Percentiles rank a stretch among this genome's conserved stretches.
Conservation (phyloP, 129 eudicot species). For the Flaveria linearis region DNA sequence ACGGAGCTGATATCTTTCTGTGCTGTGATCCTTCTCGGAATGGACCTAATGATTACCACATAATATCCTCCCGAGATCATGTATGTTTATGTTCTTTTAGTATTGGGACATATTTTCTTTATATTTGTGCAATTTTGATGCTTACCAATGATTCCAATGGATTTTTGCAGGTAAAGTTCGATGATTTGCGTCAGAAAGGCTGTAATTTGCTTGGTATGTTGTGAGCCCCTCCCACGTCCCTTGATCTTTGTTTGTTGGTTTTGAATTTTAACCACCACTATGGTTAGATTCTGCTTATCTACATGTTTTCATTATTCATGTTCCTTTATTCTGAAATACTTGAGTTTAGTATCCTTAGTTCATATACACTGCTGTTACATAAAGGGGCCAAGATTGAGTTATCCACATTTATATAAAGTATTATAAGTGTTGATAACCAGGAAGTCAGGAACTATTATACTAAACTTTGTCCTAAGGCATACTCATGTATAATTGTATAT, state of each 20-base stretch:
- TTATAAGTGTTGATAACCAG: conserved; percentile 9
- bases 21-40: conserved; percentile 90
- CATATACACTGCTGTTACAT: not conserved
- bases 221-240: conserved; percentile 25
- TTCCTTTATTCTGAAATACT: conserved; percentile 11
- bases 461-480: not conserved
- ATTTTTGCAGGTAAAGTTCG: conserved; percentile 63
- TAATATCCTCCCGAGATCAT: conserved; percentile 70
- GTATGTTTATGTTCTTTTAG: conserved; percentile 33
- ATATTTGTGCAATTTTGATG: not conserved
- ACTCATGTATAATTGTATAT: not conserved
- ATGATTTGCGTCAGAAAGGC: conserved; percentile 61
- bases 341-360: conserved; percentile 14
- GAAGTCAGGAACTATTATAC: not conserved
- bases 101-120: not conserved
- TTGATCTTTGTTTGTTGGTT: conserved; percentile 14
- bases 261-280: not conserved
- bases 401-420: not conserved
- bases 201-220: conserved; percentile 80
- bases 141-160: not conserved
- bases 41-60: conserved; percentile 74
- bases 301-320: not conserved
- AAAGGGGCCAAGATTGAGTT: conserved; percentile 3
- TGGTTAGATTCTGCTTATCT: not conserved
- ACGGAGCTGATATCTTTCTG: conserved; percentile 74